Percentiles rank a stretch among this genome's conserved stretches.
Conservation (phyloP, 129 eudicot genomes). For the Pittosporum tobira region DNA sequence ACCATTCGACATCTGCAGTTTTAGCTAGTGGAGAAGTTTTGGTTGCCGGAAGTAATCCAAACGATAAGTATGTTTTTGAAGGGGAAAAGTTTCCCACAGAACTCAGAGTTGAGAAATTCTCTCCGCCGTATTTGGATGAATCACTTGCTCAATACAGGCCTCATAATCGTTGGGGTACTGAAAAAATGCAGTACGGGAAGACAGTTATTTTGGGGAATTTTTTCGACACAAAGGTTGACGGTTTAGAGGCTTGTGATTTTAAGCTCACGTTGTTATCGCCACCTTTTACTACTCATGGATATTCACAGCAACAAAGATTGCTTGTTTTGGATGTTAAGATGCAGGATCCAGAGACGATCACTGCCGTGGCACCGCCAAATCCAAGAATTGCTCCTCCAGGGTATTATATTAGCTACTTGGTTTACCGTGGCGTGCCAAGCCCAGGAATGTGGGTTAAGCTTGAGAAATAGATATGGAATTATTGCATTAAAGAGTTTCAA, state of each 20-base stretch:
- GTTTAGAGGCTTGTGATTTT: no score
- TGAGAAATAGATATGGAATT: no score
- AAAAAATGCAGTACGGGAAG: constrained; percentile 32
- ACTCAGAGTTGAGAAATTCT: constrained; percentile 51
- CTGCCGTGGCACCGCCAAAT: background rate
- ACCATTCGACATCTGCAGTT: constrained; percentile 59
- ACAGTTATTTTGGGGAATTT: constrained; percentile 7
- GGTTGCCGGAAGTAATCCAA: constrained; percentile 65
- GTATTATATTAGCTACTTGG: constrained; percentile 2
- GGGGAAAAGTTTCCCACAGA: constrained; percentile 59
- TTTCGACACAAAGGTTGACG: background rate
- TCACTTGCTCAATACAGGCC: constrained; percentile 35
- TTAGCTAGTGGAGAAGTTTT: constrained; percentile 55
- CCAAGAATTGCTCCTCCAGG: constrained; percentile 20
- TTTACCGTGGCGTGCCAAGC: constrained; percentile 11
- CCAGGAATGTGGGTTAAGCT: constrained; percentile 12
- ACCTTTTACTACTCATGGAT: constrained; percentile 21
- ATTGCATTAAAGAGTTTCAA: no score
- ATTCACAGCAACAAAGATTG: constrained; percentile 17
- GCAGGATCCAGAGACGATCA: no score
- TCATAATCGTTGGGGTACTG: no score
- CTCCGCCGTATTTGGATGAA: constrained; percentile 34
- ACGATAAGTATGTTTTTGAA: constrained; percentile 24
- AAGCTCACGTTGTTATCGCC: constrained; percentile 9
- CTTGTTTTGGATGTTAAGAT: background rate